Base-by-base conservation (phyloP, 208 protist species). In the Leishmania mexicana region DNA sequence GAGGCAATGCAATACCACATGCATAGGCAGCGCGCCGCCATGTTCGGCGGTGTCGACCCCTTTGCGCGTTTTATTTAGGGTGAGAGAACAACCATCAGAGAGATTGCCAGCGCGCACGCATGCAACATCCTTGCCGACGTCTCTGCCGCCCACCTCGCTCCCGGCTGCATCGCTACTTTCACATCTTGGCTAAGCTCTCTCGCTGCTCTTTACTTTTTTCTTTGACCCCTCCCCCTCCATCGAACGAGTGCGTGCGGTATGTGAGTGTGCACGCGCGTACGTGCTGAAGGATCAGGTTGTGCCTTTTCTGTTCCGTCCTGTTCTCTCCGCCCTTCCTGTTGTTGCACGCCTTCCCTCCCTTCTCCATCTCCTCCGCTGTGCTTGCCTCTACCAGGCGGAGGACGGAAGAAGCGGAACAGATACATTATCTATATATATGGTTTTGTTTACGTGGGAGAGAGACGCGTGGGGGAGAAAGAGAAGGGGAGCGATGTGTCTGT, bases 11-110 rank as follows among this genome's bases (percentile, higher is more conserved):
- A 53, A 11, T 53, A 73, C 19, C 65, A 79, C 65, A 87, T 85
- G 81, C 68, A 35, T 5, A 78, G 78, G 75, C 80, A 85, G 21
- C 83, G 83, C 49, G 79, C 78, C 42, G 68, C 74, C 75, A 83
- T 86, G 83, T 83, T 82, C 64, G 79, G 84, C n/a, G 78, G 84
- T 0, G 57, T 74, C 17, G 84, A 87, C 51, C 84, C 84, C 1
- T 88, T 84, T 19, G 76, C 64, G 15, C 58, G 62, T 28, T 82
- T 88, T n/a, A 83, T 84, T 35, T 83, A 31, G 75, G 38, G 19
- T 42, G 65, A 71, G 38, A 71, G 38, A 45, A 45, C 38, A 8
- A 13, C 2, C 65, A 71, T 17, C 35, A 13, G 35, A 31, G 31
- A 45, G 35, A 28, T 38, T 38, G 65, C n/a, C 38, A 45, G 35